phyloP scores from a whole-genome alignment of 495 filamentous ascomycete genomes.

The Chaetomium cochliodes region DNA sequence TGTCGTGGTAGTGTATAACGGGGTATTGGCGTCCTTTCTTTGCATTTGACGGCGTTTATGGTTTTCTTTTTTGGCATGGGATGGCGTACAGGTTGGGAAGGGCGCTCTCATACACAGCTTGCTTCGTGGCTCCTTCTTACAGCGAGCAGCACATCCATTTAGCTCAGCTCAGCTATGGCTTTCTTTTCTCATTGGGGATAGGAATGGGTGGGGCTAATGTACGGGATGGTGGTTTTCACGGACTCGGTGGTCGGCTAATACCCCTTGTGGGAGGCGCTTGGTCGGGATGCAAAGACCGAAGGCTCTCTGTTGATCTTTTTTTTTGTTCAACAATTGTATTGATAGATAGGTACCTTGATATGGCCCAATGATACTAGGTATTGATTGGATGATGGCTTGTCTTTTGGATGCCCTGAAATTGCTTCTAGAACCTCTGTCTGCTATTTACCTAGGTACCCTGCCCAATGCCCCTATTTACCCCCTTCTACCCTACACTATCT shows the following conservation, averaged over 20 bases:
- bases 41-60: slow-evolving; percentile 14
- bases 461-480: too few species aligned
- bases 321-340: slow-evolving; percentile 8
- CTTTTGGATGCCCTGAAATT: background rate
- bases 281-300: background rate
- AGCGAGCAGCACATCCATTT: background rate
- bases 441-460: background rate
- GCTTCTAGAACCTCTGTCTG: background rate
- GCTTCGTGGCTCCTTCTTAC: background rate
- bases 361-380: slow-evolving; percentile 6
- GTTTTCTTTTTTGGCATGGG: slow-evolving; percentile 1
- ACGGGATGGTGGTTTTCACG: slow-evolving; percentile 16
- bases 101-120: background rate
- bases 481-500: too few species aligned
- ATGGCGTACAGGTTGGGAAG: slow-evolving; percentile 6
- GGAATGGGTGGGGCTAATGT: slow-evolving; percentile 8
- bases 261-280: slow-evolving; percentile 18
- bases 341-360: background rate
- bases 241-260: slow-evolving; percentile 16
- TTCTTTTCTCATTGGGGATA: background rate
- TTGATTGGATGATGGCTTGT: background rate
- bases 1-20: slow-evolving; percentile 10
- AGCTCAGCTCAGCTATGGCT: background rate
- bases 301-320: background rate
- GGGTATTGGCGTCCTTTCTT: background rate